phyloP scores from a whole-genome alignment of 2,329 filamentous ascomycete species.

The Didymella glomerata region DNA sequence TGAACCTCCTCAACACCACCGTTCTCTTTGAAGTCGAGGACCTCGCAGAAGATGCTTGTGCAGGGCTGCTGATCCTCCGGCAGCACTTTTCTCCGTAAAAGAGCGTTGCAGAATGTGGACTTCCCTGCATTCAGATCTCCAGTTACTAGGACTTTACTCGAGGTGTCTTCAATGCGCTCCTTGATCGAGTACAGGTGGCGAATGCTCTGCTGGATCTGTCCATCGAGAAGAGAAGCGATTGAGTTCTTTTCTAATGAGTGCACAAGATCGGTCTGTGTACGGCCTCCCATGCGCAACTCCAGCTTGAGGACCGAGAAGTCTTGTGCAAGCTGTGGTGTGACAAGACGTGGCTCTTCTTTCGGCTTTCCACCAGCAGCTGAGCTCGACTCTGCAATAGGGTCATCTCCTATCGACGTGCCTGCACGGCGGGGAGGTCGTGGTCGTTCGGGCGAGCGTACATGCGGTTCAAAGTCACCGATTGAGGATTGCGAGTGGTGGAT shows the following conservation, averaged over 20 bases:
- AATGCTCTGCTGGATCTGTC: constrained; percentile 92
- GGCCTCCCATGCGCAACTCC: constrained; percentile 85
- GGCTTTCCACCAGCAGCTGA: constrained; percentile 69
- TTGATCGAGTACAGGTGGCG: constrained; percentile 86
- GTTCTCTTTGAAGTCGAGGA: constrained; percentile 91
- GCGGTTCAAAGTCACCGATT: constrained; percentile 58
- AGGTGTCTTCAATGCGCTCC: constrained; percentile 95
- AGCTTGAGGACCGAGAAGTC: constrained; percentile 96
- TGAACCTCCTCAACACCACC: constrained; percentile 93
- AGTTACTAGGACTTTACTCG: constrained; percentile 95
- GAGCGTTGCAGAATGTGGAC: constrained; percentile 98
- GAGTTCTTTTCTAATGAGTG: constrained; percentile 94
- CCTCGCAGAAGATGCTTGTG: constrained; percentile 98
- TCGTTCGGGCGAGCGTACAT: constrained; percentile 52
- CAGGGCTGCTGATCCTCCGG: constrained; percentile 98
- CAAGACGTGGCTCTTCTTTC: constrained; percentile 77
- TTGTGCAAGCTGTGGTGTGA: constrained; percentile 91
- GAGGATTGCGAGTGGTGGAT: constrained; percentile 71
- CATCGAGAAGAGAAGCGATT: constrained; percentile 88
- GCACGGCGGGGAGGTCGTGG: constrained; percentile 70
- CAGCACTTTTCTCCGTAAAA: constrained; percentile 87
- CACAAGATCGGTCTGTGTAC: constrained; percentile 89
- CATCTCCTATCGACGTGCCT: constrained; percentile 71
- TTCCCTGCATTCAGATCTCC: constrained; percentile 97
- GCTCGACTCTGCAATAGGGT: constrained; percentile 74